phyloP scores from a whole-genome alignment of 768 basidiomycete species.

The Tricholoma terreum region DNA sequence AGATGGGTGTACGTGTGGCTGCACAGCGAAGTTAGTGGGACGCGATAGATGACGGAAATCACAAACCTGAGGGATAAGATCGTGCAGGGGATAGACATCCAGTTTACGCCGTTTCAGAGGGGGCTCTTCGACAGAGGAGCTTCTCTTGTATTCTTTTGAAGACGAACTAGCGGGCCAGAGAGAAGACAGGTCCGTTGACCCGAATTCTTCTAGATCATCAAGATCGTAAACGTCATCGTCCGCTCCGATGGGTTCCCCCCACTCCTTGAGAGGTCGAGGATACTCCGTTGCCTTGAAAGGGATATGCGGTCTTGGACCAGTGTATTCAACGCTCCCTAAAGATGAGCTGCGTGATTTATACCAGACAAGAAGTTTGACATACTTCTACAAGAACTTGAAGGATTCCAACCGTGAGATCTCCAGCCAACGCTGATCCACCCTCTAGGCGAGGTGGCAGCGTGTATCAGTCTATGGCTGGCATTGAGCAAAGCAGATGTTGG shows the following conservation, averaged over 20 bases:
- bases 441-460: neutral
- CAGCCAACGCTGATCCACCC: conserved; percentile 2
- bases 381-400: conserved; percentile 1
- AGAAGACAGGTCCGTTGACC: conserved; percentile 29
- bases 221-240: conserved; percentile 36
- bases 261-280: conserved; percentile 26
- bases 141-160: neutral
- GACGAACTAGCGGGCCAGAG: neutral
- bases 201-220: conserved; percentile 43
- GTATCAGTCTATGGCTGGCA: conserved; percentile 1
- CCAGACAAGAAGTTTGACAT: neutral
- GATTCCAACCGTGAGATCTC: neutral
- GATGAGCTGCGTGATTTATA: neutral
- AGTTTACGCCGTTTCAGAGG: conserved; percentile 32
- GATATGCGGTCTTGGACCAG: neutral
- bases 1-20: conserved; percentile 38
- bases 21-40: conserved; percentile 10
- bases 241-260: conserved; percentile 32
- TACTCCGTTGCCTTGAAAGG: neutral
- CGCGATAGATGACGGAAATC: conserved; percentile 16
- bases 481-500: neutral
- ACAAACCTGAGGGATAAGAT: conserved; percentile 46
- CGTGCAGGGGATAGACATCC: conserved; percentile 32
- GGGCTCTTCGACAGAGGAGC: neutral
- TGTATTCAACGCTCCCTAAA: conserved; percentile 10